A percentile compares a stretch with the other conserved stretches of the same genome.
Conservation (phyloP, 1,139 yeast genomes). For the Kodamaea sp. region DNA sequence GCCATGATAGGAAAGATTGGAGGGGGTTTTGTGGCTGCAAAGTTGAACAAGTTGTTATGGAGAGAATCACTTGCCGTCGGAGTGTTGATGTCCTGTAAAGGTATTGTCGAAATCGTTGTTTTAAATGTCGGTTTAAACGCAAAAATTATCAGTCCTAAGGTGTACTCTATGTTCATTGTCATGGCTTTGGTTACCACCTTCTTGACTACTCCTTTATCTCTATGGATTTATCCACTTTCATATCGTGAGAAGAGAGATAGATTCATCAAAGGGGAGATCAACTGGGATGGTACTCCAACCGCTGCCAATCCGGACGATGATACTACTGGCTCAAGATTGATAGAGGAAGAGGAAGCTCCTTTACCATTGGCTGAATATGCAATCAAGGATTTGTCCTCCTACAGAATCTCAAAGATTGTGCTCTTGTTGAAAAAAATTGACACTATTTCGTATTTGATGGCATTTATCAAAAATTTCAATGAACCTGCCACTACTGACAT, state of each 20-base stretch:
- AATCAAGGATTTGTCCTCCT: constrained; percentile 19
- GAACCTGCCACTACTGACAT: constrained; percentile 36
- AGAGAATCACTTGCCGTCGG: constrained; percentile 77
- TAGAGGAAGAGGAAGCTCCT: constrained; percentile 5
- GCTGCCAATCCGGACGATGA: constrained; percentile 2
- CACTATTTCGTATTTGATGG: constrained; percentile 35
- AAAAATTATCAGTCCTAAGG: constrained; percentile 59
- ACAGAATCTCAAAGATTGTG: constrained; percentile 26
- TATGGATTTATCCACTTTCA: constrained; percentile 56
- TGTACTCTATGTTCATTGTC: constrained; percentile 76
- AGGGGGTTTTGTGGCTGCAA: constrained; percentile 69
- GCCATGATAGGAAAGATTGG: constrained; percentile 67
- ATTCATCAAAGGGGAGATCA: constrained; percentile 40
- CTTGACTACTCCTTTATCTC: constrained; percentile 70
- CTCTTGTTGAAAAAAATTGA: constrained; percentile 34
- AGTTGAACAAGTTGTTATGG: constrained; percentile 60
- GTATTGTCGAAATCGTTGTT: constrained; percentile 81
- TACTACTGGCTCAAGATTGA: constrained; percentile 3
- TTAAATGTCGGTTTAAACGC: constrained; percentile 73
- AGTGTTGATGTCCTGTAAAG: constrained; percentile 84
- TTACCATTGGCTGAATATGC: constrained; percentile 11
- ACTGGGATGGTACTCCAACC: constrained; percentile 36
- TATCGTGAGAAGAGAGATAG: constrained; percentile 56
- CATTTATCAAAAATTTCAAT: constrained; percentile 26
- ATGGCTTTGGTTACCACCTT: constrained; percentile 80